Conservation (phyloP, 2,329 filamentous ascomycete species). For the Aspergillus chevalieri region DNA sequence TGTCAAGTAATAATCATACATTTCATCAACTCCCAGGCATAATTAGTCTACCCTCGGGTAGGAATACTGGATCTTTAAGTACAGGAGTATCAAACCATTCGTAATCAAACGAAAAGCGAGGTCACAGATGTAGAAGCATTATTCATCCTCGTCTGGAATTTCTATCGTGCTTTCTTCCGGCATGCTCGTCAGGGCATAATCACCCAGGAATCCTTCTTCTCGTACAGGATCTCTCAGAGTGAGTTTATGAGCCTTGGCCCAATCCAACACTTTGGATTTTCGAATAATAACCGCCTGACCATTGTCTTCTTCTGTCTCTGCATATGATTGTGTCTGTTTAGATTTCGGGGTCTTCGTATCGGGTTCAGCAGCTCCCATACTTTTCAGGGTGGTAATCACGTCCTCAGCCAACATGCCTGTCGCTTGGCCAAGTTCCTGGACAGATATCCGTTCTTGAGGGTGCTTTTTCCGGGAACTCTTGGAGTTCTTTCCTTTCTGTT, state of each 20-base stretch:
- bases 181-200: slow-evolving; percentile 49
- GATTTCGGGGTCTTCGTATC: slow-evolving; percentile 49
- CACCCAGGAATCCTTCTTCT: slow-evolving; percentile 65
- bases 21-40: not conserved
- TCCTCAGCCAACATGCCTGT: slow-evolving; percentile 86
- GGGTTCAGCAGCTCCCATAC: slow-evolving; percentile 65
- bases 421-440: slow-evolving; percentile 65
- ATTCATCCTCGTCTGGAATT: slow-evolving; percentile 13
- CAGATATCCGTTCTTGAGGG: slow-evolving; percentile 49
- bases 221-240: slow-evolving; percentile 63
- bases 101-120: not conserved
- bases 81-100: not conserved
- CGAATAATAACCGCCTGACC: slow-evolving; percentile 43
- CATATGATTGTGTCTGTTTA: slow-evolving; percentile 33
- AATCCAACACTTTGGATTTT: slow-evolving; percentile 57
- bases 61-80: not conserved
- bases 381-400: slow-evolving; percentile 67
- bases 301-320: slow-evolving; percentile 18
- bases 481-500: slow-evolving; percentile 23
- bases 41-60: not conserved
- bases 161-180: slow-evolving; percentile 23
- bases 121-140: not conserved
- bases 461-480: slow-evolving; percentile 40
- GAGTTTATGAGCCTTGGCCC: slow-evolving; percentile 59
- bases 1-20: not conserved